Evolutionary conservation across 495 filamentous ascomycete genomes (phyloP).

Genomic region (Xylaria venustula): DNA sequence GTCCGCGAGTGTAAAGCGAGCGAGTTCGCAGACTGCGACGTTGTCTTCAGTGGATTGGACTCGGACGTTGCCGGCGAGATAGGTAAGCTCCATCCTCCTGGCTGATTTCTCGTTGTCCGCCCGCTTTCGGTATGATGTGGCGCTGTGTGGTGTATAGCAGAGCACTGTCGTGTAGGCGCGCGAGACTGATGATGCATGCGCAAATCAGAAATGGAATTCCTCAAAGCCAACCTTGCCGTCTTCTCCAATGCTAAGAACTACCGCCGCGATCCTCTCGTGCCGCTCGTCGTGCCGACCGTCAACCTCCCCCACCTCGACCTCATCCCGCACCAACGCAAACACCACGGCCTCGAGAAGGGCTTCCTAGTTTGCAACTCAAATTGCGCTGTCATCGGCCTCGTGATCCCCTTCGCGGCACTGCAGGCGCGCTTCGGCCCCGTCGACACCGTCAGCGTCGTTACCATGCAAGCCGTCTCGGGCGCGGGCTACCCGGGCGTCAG

Average conservation of each 20-base stretch:
- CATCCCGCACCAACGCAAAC: conserved; percentile 71
- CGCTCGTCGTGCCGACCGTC: conserved; percentile 81
- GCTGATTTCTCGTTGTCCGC: not conserved
- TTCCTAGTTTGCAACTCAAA: conserved; percentile 90
- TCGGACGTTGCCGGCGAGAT: conserved; percentile 79
- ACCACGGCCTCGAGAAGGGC: conserved; percentile 67
- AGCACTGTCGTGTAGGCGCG: too few relatives aligned
- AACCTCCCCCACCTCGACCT: conserved; percentile 76
- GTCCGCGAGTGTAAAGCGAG: conserved; percentile 72
- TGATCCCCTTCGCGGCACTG: conserved; percentile 84
- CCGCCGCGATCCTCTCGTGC: conserved; percentile 77
- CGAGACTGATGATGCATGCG: not conserved
- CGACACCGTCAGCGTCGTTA: conserved; percentile 74
- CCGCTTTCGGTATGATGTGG: not conserved
- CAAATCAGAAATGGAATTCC: conserved; percentile 68
- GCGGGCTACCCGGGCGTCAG: conserved; percentile 87
- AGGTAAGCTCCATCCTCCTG: conserved; percentile 44
- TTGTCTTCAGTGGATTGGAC: conserved; percentile 88
- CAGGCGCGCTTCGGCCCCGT: conserved; percentile 74
- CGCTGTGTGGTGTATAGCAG: too few relatives aligned
- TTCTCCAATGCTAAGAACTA: conserved; percentile 93
- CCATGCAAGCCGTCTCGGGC: conserved; percentile 84
- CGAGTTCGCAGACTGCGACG: conserved; percentile 77
- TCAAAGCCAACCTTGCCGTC: conserved; percentile 72
- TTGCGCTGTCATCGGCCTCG: conserved; percentile 85